Evolutionary conservation across 495 filamentous ascomycete species (phyloP), one percentile per base, ranked within the genome.

Genomic region (Aspergillus conjunctus): DNA sequence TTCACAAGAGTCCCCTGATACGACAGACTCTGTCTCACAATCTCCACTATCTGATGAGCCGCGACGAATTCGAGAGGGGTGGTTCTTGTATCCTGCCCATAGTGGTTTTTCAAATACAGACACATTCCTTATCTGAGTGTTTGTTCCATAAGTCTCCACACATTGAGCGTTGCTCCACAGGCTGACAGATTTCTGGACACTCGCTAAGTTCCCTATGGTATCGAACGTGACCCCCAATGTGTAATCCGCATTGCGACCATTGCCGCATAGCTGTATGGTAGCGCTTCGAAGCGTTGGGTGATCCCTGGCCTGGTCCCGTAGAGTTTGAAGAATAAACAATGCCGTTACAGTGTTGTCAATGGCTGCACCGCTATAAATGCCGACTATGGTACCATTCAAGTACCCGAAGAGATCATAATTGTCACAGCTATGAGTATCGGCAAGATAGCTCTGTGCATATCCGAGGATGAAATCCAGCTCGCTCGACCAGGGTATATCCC

Each of bases 1-100:
- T n/a, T n/a, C 63, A 34, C 80, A 83, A 17, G 53, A 55, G 44
- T 82, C 79, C 30, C 74, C 75, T 1, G 61, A 37, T 50, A 39
- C 56, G 5, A 72, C 71, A 8, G 51, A 20, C 26, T 49, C 18
- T 20, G 11, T 18, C 3, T 3, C 21, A 21, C 58, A 60, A 4
- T 20, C 33, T 7, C 14, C 21, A 2, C 17, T 48, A 26, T 39
- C 9, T 14, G 37, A 41, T 41, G 37, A n/a, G 37, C 6, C 8
- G 11, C 37, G 37, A 14, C 37, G 37, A 41, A 41, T 41, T 41
- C 37, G 37, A 41, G 15, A 41, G 37, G 37, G 37, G 37, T 48
- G 44, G n/a, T 21, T 48, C 10, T 11, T 18, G n/a, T 18, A 17
- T 5, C 44, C n/a, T 8, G 7, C 10, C 20, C 43, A 15, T 6